Percentiles rank a stretch among this genome's conserved stretches.
Conservation (phyloP, 495 filamentous ascomycete species). For the Delitschia confertaspora region DNA sequence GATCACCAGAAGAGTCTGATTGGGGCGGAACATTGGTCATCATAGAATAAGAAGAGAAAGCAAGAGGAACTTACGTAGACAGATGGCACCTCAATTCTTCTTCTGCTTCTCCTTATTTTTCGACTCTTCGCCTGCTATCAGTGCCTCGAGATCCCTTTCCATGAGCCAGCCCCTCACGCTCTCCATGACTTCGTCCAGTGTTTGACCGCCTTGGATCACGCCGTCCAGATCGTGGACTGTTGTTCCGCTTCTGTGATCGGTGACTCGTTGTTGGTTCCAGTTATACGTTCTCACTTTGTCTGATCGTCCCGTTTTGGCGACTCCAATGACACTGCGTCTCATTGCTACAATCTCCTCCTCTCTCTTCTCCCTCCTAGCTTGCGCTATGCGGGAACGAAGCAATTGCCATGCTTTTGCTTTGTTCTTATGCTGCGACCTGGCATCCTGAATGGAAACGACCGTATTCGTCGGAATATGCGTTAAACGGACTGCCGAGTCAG, state of each 20-base stretch:
- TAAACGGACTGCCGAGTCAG: conserved; percentile 87
- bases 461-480: conserved; percentile 85
- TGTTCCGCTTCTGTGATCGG: conserved; percentile 81
- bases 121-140: conserved; percentile 46
- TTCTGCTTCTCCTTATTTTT: conserved; percentile 6
- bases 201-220: conserved; percentile 51
- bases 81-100: conserved; percentile 21
- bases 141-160: conserved; percentile 62
- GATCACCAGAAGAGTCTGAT: no score
- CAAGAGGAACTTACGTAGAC: no score
- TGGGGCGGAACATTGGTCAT: no score
- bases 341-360: conserved; percentile 71
- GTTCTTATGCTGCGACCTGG: conserved; percentile 81
- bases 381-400: conserved; percentile 73
- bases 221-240: conserved; percentile 74
- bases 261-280: conserved; percentile 84
- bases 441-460: conserved; percentile 85
- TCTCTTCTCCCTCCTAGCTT: conserved; percentile 67
- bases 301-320: conserved; percentile 71
- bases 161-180: conserved; percentile 72
- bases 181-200: conserved; percentile 66
- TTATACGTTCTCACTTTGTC: conserved; percentile 97
- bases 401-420: conserved; percentile 78
- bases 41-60: no score
- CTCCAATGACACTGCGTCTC: conserved; percentile 64